Conservation (phyloP, 163 green algal genomes). For the Scenedesmus sp. region DNA sequence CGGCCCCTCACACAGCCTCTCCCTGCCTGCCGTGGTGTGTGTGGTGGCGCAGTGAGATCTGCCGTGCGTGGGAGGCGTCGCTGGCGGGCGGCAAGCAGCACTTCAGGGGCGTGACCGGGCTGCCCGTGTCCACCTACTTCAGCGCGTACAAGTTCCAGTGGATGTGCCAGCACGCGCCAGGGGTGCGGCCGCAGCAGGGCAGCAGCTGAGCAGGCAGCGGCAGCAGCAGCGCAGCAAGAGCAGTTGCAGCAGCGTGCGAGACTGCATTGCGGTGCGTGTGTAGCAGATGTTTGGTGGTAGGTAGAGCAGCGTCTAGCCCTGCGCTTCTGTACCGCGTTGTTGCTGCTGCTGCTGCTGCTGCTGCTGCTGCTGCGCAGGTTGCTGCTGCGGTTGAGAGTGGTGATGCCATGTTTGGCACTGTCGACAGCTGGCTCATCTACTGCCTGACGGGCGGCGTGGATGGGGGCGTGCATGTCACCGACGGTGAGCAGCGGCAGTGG, state of each 20-base stretch:
- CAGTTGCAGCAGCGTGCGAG: not conserved
- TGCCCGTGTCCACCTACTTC: constrained; percentile 98
- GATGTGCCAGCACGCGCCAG: constrained; percentile 70
- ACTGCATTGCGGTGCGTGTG: not conserved
- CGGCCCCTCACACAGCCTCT: not conserved
- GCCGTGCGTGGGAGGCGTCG: constrained; percentile 26
- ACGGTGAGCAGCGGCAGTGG: constrained; percentile 68
- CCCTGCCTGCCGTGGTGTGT: not conserved
- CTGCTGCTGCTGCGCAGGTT: constrained; percentile 49
- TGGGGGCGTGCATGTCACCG: constrained; percentile 80
- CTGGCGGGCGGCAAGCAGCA: constrained; percentile 70
- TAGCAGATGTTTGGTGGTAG: not conserved
- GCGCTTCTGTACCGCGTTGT: too few species aligned
- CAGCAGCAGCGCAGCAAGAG: not conserved
- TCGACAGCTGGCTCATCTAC: constrained; percentile 98
- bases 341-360: constrained; percentile 33
- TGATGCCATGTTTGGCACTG: constrained; percentile 87
- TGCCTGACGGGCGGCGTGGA: constrained; percentile 87
- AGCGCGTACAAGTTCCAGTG: constrained; percentile 92
- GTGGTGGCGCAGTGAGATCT: constrained; percentile 36
- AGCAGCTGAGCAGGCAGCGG: not conserved
- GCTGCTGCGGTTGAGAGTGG: constrained; percentile 57
- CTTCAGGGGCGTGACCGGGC: constrained; percentile 88
- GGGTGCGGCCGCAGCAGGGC: constrained; percentile 28
- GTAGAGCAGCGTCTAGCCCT: too few species aligned